Evolutionary conservation across 1,284 basidiomycete species (phyloP), one percentile per base, ranked within the genome.

Genomic region (Ustilago crameri): DNA sequence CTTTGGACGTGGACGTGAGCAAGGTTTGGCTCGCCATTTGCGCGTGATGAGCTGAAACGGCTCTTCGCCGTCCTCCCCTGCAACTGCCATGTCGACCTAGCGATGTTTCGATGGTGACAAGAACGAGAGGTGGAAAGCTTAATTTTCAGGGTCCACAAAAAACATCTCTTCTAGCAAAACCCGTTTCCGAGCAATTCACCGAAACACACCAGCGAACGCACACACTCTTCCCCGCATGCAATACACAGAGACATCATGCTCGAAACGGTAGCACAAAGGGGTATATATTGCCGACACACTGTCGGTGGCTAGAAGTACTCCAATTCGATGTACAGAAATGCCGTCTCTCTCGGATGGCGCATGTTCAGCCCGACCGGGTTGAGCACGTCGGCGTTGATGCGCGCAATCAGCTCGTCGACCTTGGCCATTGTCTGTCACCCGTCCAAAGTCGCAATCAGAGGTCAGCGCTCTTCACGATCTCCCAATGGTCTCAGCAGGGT

Each of bases 351-450:
- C 2, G 93, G 93, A 88, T 91, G 91, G 27, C 92, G 85, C 45
- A 95, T 87, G 69, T 92, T 90, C 71, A 95, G 83, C 3, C 93
- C 93, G 4, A 86, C 89, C 1, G 91, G 90, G 79, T 94, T 91
- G 84, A 90, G 93, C 18, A 91, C 66, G 45, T 87, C 86, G 24
- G 81, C 82, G 81, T 95, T 95, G 51, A 90, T 84, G 48, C 88
- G 86, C 34, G 88, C 87, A 48, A 95, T 87, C 38, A 88, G 85
- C 18, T 82, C 72, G 49, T 87, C 84, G 37, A 95, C 84, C 56
- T 88, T 86, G n/a, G 82, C 81, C 91, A 95, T 92, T 82, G 91
- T 89, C 93, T 93, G 75, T 17, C 4, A 5, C 22, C 3, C 15
- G 18, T 15, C 15, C 18, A 14, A 22, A 7, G 35, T 40, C 10